These are phyloP conservation scores for Cercospora citrullina DNA, from an alignment of 2,329 filamentous ascomycete genomes.

Conservation along the genomic window DNA sequence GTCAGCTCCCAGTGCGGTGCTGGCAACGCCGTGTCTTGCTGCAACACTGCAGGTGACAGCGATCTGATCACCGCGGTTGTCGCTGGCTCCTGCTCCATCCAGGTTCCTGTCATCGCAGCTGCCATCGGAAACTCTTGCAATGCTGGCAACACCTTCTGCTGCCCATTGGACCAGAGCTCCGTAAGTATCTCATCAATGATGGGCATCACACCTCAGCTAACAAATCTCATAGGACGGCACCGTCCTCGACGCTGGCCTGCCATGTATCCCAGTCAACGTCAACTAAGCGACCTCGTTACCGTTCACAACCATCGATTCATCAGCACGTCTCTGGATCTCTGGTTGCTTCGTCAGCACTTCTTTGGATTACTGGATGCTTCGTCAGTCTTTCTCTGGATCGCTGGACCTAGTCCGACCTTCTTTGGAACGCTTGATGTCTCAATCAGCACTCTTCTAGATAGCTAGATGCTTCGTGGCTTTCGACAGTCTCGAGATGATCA, in stretches of 20 bases:
- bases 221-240: not conserved
- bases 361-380: not conserved
- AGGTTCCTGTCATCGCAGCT: conserved; percentile 4
- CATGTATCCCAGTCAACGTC: conserved; percentile 8
- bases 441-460: not conserved
- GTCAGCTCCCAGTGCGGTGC: conserved; percentile 3
- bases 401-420: not conserved
- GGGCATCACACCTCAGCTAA: not conserved
- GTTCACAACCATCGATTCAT: not conserved
- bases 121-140: conserved; percentile 15
- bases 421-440: not conserved
- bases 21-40: conserved; percentile 21
- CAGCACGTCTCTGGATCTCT: not conserved
- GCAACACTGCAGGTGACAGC: conserved; percentile 11
- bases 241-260: conserved; percentile 6
- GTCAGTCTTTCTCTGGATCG: not conserved
- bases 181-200: not conserved
- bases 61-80: conserved; percentile 18
- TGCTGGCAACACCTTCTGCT: conserved; percentile 25
- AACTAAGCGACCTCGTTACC: not conserved
- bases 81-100: conserved; percentile 23
- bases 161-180: conserved; percentile 18
- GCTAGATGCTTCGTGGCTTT: not conserved
- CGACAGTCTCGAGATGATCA: conserved; percentile 1
- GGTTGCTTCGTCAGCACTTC: not conserved